Evolutionary conservation across 345 rosid genomes (phyloP).

Genomic region (Eucalyptus pauciflora): DNA sequence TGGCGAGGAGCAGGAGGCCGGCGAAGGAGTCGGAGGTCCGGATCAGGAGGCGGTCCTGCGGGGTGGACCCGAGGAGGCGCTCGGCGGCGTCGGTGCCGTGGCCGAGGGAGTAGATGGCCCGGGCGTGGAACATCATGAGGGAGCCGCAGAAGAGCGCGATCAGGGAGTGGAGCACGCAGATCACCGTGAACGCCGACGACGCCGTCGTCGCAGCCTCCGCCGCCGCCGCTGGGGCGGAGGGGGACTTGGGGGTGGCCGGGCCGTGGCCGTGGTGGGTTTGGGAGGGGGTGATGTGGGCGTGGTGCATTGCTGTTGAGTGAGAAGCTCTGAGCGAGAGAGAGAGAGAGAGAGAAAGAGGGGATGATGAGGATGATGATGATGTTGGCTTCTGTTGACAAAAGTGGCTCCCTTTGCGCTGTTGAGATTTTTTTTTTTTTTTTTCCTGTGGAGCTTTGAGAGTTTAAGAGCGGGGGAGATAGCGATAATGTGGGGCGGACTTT

Average conservation of each 20-base stretch:
- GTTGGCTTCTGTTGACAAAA: not conserved
- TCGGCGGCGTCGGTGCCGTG: constrained; percentile 43
- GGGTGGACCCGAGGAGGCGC: constrained; percentile 52
- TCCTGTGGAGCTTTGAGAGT: not conserved
- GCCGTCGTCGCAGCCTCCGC: no score
- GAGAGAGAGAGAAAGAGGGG: no score
- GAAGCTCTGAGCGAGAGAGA: not conserved
- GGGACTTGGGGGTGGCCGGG: no score
- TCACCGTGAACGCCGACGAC: no score
- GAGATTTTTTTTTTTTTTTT: not conserved
- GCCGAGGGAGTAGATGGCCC: constrained; percentile 40
- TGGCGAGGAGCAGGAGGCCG: constrained; percentile 46
- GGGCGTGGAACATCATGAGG: constrained; percentile 63
- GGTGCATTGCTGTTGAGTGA: no score
- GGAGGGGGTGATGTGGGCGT: no score
- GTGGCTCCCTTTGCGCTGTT: not conserved
- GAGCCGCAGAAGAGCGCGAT: constrained; percentile 48
- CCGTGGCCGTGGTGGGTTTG: no score
- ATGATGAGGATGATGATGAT: not conserved
- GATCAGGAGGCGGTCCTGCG: constrained; percentile 63
- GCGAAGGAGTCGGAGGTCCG: constrained; percentile 68
- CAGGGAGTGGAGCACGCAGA: constrained; percentile 18
- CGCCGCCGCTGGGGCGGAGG: no score
- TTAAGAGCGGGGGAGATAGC: not conserved
- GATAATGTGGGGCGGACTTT: not conserved